phyloP scores from a whole-genome alignment of 352 stramenopile species.

The Phytophthora litchii region DNA sequence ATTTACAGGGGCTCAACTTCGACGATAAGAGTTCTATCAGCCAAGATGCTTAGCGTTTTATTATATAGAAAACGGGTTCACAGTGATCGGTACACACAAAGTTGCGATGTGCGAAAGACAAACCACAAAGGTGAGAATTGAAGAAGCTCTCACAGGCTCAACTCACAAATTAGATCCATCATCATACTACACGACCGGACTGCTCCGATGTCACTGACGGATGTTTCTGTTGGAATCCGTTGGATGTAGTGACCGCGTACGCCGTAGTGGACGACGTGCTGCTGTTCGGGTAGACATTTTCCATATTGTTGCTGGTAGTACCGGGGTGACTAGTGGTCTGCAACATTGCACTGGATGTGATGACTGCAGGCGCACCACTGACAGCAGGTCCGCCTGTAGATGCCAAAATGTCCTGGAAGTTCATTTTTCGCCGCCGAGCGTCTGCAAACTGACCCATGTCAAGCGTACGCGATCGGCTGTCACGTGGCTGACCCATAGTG shows the following conservation, averaged over 20 bases:
- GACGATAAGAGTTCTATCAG: conserved; percentile 28
- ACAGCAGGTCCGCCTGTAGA: conserved; percentile 38
- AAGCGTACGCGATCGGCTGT: conserved; percentile 82
- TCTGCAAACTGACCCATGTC: conserved; percentile 87
- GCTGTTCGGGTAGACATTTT: conserved; percentile 62
- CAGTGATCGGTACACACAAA: conserved; percentile 25
- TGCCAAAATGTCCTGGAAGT: conserved; percentile 87
- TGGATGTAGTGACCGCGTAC: conserved; percentile 25
- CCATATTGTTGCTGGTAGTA: conserved; percentile 35
- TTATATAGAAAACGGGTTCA: conserved; percentile 35
- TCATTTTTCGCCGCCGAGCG: conserved; percentile 83
- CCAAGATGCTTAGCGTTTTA: conserved; percentile 31
- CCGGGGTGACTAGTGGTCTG: conserved; percentile 16
- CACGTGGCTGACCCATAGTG: conserved; percentile 75
- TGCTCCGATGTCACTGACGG: conserved; percentile 32
- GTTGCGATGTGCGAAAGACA: conserved; percentile 17
- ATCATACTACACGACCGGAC: conserved; percentile 59
- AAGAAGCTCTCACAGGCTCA: conserved; percentile 14
- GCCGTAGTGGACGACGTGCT: conserved; percentile 17
- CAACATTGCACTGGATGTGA: conserved; percentile 20
- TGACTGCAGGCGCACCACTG: conserved; percentile 13
- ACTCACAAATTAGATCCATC: conserved; percentile 34
- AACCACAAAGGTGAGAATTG: conserved; percentile 24
- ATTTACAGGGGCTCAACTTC: conserved; percentile 57
- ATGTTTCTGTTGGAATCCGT: conserved; percentile 28